Base-by-base conservation (phyloP, 768 basidiomycete genomes). In the Psilocybe azurescens region DNA sequence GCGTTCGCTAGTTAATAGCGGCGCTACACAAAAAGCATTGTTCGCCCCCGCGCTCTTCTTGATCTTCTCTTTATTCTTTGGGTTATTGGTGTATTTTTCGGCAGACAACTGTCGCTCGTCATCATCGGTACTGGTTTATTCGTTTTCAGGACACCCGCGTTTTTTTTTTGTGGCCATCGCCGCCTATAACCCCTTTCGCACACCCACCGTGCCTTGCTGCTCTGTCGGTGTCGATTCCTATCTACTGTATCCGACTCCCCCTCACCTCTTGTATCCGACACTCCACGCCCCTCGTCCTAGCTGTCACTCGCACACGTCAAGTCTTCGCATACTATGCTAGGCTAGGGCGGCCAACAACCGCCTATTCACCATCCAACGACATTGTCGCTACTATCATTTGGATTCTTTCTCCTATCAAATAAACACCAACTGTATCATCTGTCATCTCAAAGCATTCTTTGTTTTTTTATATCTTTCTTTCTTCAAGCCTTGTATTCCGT, bases 81-180 rank as follows among this genome's bases (percentile, higher is more conserved):
- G 52, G 64, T 61, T 65, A 59, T 65, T 51, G 58, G 61, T 58
- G 50, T 57, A 38, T 60, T 47, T 60, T 49, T 52, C 48, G 33
- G 9, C 41, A 54, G 28, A 38, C 33, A 38, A 48, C 53, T 47
- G 60, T 57, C 50, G 32, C 36, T 38, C 24, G 18, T 46, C 44
- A 11, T 24, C 32, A 5, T 24, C 63, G 59, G 58, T 60, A 36
- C 47, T 60, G 55, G 63, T 51, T 44, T 38, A 56, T 64, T 58
- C 44, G 50, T 32, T 55, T 49, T 57, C 41, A 53, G 63, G 63
- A 64, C 63, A 64, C 38, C 63, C 59, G 55, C 63, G 63, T 47
- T 48, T 38, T 49, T 49, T 33, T 16, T 32, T 16, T 48, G 44
- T 10, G 32, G 11, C 33, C n/a, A 8, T 48, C 48, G 16, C 14